Percentiles rank a stretch among this genome's conserved stretches.
phyloP scores from a whole-genome alignment of 2,329 filamentous ascomycete species.

The Huntiella abstrusa region DNA sequence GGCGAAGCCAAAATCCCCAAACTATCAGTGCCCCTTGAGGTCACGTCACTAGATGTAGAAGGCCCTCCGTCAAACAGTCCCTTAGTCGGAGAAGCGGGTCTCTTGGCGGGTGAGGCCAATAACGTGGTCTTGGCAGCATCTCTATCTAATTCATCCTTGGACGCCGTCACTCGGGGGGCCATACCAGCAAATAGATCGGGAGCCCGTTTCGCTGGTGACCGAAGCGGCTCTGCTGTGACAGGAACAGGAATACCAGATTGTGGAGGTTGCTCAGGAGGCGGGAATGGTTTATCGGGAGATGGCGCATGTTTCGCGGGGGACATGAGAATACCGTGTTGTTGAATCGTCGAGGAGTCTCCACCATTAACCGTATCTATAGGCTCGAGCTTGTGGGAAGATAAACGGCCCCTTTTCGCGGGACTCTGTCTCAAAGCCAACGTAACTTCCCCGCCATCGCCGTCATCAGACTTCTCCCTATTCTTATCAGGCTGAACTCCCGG shows the following conservation, averaged over 20 bases:
- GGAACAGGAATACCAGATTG: too few species aligned
- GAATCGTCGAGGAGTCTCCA: neutral
- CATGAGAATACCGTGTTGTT: constrained; percentile 19
- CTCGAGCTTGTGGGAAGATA: neutral
- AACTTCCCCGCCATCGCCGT: constrained; percentile 18
- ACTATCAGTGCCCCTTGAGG: too few species aligned
- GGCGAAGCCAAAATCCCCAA: constrained; percentile 26
- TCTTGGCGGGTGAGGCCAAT: constrained; percentile 32
- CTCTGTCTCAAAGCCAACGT: constrained; percentile 34
- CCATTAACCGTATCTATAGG: neutral
- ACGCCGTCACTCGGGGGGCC: constrained; percentile 11
- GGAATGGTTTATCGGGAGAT: constrained; percentile 12
- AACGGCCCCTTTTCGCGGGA: constrained; percentile 25
- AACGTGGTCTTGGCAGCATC: constrained; percentile 22
- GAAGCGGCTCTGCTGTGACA: neutral
- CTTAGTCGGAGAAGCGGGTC: constrained; percentile 27
- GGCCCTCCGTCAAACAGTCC: constrained; percentile 15
- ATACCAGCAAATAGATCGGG: constrained; percentile 12
- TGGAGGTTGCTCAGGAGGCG: neutral
- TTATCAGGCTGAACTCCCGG: constrained; percentile 35
- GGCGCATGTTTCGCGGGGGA: constrained; percentile 35
- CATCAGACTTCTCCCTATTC: constrained; percentile 33
- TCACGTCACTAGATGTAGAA: constrained; percentile 18
- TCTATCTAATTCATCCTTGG: neutral
- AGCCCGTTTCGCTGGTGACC: neutral